Evolutionary conservation across 2,329 filamentous ascomycete species (phyloP), one percentile per base, ranked within the genome.

Genomic region (Pestalotiopsis sp.): DNA sequence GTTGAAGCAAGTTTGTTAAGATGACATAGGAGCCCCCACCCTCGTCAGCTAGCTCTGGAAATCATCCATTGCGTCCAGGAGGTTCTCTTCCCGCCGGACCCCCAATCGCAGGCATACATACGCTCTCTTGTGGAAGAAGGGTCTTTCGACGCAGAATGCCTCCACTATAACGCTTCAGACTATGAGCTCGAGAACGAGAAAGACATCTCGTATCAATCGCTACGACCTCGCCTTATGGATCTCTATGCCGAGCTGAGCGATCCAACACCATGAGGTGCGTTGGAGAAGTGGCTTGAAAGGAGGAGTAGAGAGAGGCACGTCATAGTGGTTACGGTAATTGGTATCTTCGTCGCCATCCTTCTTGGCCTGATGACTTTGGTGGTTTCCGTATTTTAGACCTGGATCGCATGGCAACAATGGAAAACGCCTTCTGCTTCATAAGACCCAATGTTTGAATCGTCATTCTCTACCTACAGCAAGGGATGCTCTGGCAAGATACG

Each of bases 371-470:
- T 40, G 22, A 20, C 35, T 5, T n/a, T 55, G 61, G 40, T 64
- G 7, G 26, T 64, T 20, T 44, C 30, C 26, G 4, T 35, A 35
- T 20, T 48, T 14, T 40, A 64, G 61, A 52, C 61, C 10, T 64
- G 61, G 61, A 55, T 64, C 13, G n/a, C 20, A 3, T 64, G 40
- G 30, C 61, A 64, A 17, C 30, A 35, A 20, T 64, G 61, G 61
- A 38, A 62, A 44, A 5, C 3, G 17, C 22, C 59, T n/a, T 5
- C 35, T n/a, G 22, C 56, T 13, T 14, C 22, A 52, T 52, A 9
- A 52, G 40, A 17, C 2, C 14, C 1, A 44, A 3, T 44, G 11
- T 17, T 11, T 40, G 38, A 4, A 4, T 24, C 24, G 3, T 24
- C 3, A 26, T 26, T 26, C 26, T 1, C 5, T 4, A 26, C 26